Conservation (phyloP, 164 flowering plant genomes). For the Aristolochia contorta region DNA sequence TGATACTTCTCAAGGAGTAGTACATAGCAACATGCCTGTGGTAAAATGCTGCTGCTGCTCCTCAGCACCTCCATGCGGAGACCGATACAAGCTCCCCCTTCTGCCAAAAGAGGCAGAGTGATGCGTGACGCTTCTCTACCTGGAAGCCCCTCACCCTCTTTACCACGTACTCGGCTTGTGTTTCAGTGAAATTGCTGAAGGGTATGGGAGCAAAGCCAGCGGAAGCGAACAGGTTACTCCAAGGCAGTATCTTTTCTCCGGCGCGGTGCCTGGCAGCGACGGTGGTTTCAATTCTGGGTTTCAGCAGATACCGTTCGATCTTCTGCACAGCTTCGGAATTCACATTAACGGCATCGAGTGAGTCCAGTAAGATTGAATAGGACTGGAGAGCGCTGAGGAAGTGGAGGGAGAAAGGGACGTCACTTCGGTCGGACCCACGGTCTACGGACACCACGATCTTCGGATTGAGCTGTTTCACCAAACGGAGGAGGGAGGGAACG, state of each 20-base stretch:
- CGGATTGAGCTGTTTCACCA: slow-evolving; percentile 61
- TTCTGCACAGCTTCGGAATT: slow-evolving; percentile 40
- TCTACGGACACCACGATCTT: slow-evolving; percentile 65
- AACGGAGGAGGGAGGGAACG: slow-evolving; percentile 41
- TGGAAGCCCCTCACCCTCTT: slow-evolving; percentile 77
- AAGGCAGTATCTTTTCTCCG: slow-evolving; percentile 41
- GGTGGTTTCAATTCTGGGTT: slow-evolving; percentile 49
- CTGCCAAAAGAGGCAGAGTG: slow-evolving; percentile 83
- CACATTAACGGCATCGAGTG: slow-evolving; percentile 52
- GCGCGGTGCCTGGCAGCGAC: slow-evolving; percentile 33
- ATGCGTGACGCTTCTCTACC: slow-evolving; percentile 73
- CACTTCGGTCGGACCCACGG: slow-evolving; percentile 52
- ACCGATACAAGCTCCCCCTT: slow-evolving; percentile 65
- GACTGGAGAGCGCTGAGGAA: slow-evolving; percentile 45
- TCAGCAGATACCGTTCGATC: slow-evolving; percentile 60
- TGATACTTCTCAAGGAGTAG: slow-evolving; percentile 4
- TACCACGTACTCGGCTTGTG: slow-evolving; percentile 74
- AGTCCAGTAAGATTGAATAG: slow-evolving; percentile 43
- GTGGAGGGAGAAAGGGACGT: slow-evolving; percentile 58
- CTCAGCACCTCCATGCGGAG: slow-evolving; percentile 85
- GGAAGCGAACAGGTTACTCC: slow-evolving; percentile 52
- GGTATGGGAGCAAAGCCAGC: slow-evolving; percentile 50
- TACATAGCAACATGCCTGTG: slow-evolving; percentile 19
- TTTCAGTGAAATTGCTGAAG: slow-evolving; percentile 68
- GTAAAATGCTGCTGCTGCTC: slow-evolving; percentile 4